phyloP scores from a whole-genome alignment of 2,329 filamentous ascomycete species.

The Capronia coronata region DNA sequence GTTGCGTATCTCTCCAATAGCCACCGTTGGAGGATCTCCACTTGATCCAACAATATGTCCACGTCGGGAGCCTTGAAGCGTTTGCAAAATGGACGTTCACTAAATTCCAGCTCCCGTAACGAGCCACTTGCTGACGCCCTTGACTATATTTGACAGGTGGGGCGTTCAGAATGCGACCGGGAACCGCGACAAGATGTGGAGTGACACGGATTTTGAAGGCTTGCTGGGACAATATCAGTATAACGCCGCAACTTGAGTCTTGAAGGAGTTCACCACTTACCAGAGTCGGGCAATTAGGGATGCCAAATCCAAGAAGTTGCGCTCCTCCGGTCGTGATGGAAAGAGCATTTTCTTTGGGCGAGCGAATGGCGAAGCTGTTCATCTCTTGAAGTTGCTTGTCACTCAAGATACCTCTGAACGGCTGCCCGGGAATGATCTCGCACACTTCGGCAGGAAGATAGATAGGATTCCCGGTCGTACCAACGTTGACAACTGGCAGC shows the following conservation, averaged over 20 bases:
- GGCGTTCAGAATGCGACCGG: slow-evolving; percentile 59
- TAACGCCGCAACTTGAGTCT: neutral
- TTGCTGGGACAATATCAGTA: slow-evolving; percentile 28
- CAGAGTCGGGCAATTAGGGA: slow-evolving; percentile 5
- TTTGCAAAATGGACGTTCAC: slow-evolving; percentile 50
- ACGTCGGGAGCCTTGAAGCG: slow-evolving; percentile 45
- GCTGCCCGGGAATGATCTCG: slow-evolving; percentile 58
- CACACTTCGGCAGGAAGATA: slow-evolving; percentile 65
- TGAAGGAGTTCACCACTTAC: neutral
- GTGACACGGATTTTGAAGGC: slow-evolving; percentile 48
- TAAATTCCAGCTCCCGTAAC: slow-evolving; percentile 61
- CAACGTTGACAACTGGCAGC: slow-evolving; percentile 62
- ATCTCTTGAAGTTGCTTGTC: slow-evolving; percentile 59
- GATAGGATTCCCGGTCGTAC: slow-evolving; percentile 49
- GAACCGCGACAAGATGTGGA: slow-evolving; percentile 61
- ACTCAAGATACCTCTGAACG: slow-evolving; percentile 53
- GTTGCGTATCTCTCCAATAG: neutral
- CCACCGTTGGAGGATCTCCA: slow-evolving; percentile 32
- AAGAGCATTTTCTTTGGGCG: slow-evolving; percentile 58
- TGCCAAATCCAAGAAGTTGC: slow-evolving; percentile 1
- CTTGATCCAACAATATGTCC: slow-evolving; percentile 42
- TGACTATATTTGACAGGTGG: too few relatives aligned
- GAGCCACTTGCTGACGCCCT: too few relatives aligned
- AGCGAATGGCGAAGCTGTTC: slow-evolving; percentile 65
- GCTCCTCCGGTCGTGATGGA: slow-evolving; percentile 45